Evolutionary conservation across 1,139 yeast genomes (phyloP).

Genomic region (Pichia sp.): DNA sequence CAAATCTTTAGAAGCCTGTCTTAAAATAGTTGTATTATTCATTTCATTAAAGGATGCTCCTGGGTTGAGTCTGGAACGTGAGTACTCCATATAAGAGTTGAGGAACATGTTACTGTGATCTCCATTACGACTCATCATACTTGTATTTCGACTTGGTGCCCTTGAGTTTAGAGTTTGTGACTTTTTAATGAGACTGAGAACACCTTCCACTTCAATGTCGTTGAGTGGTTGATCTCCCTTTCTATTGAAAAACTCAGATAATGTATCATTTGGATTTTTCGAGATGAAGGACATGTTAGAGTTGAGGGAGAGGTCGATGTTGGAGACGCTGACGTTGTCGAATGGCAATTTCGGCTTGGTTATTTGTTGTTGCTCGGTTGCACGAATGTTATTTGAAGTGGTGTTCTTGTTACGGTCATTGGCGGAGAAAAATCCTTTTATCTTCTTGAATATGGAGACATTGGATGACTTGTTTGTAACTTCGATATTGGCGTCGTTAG

Average conservation of each 20-base stretch:
- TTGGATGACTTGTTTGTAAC: background rate
- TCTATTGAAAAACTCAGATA: constrained; percentile 64
- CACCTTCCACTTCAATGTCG: constrained; percentile 81
- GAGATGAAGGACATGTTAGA: constrained; percentile 17
- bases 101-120: background rate
- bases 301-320: background rate
- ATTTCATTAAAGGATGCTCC: constrained; percentile 8
- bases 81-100: background rate
- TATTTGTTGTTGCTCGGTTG: background rate
- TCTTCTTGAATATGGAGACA: constrained; percentile 14
- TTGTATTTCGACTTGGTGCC: constrained; percentile 15
- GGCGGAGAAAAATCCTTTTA: constrained; percentile 19
- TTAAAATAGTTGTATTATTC: constrained; percentile 15
- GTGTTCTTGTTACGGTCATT: too few species aligned
- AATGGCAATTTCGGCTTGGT: too few species aligned
- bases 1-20: constrained; percentile 16
- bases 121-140: constrained; percentile 1
- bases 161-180: constrained; percentile 23
- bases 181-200: constrained; percentile 49
- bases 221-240: constrained; percentile 74
- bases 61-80: too few species aligned
- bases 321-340: background rate
- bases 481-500: too few species aligned
- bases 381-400: too few species aligned
- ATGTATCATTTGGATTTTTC: constrained; percentile 43